Conservation (phyloP, 1,284 basidiomycete species). For the Cutaneotrichosporon daszewskae region DNA sequence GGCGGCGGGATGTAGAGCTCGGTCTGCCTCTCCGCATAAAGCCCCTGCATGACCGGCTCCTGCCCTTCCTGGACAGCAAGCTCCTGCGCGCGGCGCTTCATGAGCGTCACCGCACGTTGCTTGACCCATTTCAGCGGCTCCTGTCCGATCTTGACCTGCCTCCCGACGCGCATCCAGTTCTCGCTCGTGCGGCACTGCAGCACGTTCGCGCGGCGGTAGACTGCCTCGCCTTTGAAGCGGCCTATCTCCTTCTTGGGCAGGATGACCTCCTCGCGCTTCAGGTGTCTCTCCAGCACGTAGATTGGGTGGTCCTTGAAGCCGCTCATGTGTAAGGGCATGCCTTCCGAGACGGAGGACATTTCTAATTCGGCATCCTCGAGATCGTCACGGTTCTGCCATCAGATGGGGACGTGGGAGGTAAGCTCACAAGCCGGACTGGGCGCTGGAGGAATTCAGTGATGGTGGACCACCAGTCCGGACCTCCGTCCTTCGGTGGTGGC, state of each 20-base stretch:
- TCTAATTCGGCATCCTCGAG: conserved; percentile 90
- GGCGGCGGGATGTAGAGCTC: conserved; percentile 72
- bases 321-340: conserved; percentile 85
- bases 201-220: conserved; percentile 82
- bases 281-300: conserved; percentile 81
- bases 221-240: conserved; percentile 85
- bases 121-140: conserved; percentile 90
- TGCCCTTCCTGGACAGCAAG: conserved; percentile 55
- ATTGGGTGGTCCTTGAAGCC: conserved; percentile 97
- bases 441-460: conserved; percentile 61
- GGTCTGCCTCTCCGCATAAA: conserved; percentile 84
- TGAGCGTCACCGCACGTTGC: conserved; percentile 74
- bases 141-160: conserved; percentile 64
- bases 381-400: conserved; percentile 74
- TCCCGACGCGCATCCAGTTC: conserved; percentile 88
- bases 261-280: conserved; percentile 82
- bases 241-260: conserved; percentile 79
- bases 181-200: conserved; percentile 81
- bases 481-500: conserved; percentile 55
- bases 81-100: conserved; percentile 77
- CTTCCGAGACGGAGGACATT: conserved; percentile 68
- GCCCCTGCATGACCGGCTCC: conserved; percentile 70
- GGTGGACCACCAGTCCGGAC: conserved; percentile 78
- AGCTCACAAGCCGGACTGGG: conserved; percentile 70
- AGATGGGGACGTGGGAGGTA: conserved; percentile 1